Evolutionary conservation across 768 basidiomycete genomes (phyloP), one percentile per base, ranked within the genome.

Genomic region (Trametes villosa): DNA sequence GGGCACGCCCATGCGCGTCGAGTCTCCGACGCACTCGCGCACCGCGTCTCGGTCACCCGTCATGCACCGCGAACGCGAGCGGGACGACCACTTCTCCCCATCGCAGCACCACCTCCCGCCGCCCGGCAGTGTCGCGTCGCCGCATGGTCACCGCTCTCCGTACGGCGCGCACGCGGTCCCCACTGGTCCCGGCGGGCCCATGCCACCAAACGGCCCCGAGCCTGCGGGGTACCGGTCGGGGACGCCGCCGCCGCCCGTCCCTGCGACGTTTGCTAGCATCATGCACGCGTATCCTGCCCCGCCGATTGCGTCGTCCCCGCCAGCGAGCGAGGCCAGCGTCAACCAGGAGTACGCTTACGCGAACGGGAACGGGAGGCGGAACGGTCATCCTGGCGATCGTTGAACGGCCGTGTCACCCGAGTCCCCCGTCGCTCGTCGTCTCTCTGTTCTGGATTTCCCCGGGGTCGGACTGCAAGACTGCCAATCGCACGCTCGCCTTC

Each of bases 261-360:
- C 84, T 2, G 75, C 85, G 27, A 81, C 86, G 53, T 83, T 88
- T 69, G 88, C 86, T 33, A 85, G 81, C 60, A 87, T 89, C 63
- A 85, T 89, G 86, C 83, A 86, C 65, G 86, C 86, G n/a, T 88
- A 87, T 70, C 79, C 85, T 9, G 70, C 75, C 1, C 71, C 72
- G 30, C 70, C 74, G 13, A 63, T 54, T 34, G 62, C 66, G 18
- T 62, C 69, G 12, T 67, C 70, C 17, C 62, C 71, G 8, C 67
- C 66, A 30, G 70, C 71, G 17, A 72, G 65, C 50, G 71, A 72
- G 18, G 68, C 70, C 7, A 71, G 69, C 38, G 67, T 70, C n/a
- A n/a, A n/a, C n/a, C n/a, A 71, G 30, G 68, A 73, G 51, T 73
- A 74, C 2, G 61, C 65, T 33, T 64, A 68, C 38, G 66, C 65